These are phyloP conservation scores for Exophiala spinifera DNA, from an alignment of 2,329 filamentous ascomycete species.

Conservation along the genomic window DNA sequence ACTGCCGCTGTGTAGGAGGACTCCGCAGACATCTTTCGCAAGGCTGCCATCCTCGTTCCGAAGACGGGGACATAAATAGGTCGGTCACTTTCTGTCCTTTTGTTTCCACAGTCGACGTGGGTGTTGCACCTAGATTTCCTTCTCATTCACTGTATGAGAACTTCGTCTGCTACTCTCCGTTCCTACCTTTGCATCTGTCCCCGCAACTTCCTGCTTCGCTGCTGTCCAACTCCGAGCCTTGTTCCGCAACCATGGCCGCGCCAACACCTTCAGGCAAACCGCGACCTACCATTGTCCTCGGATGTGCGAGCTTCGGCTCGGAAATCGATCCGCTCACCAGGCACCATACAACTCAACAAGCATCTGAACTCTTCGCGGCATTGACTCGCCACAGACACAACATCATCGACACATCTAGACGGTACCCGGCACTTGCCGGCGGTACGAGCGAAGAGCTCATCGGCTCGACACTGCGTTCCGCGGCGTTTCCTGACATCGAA, in stretches of 20 bases:
- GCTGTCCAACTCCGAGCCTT: not conserved
- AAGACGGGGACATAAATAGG: too few relatives aligned
- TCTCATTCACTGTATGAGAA: too few relatives aligned
- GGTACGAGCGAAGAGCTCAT: conserved; percentile 36
- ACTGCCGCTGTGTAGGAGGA: too few relatives aligned
- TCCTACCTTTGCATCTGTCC: too few relatives aligned
- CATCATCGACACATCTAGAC: conserved; percentile 34
- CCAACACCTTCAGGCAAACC: not conserved
- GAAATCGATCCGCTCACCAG: conserved; percentile 1
- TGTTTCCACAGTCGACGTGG: too few relatives aligned
- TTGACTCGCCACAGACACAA: conserved; percentile 33
- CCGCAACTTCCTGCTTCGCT: not conserved
- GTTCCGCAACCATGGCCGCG: not conserved
- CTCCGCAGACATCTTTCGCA: too few relatives aligned
- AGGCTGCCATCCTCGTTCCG: too few relatives aligned
- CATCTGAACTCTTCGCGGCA: conserved; percentile 30
- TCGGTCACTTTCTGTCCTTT: too few relatives aligned
- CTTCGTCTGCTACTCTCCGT: too few relatives aligned
- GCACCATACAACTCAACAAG: conserved; percentile 22
- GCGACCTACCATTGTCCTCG: conserved; percentile 3
- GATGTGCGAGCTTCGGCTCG: conserved; percentile 7
- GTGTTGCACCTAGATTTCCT: too few relatives aligned
- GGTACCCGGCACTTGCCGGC: conserved; percentile 29
- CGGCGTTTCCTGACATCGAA: conserved; percentile 24
- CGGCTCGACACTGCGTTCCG: not conserved